Evolutionary conservation across 2,329 filamentous ascomycete species (phyloP).

Genomic region (Colletotrichum sublineola): DNA sequence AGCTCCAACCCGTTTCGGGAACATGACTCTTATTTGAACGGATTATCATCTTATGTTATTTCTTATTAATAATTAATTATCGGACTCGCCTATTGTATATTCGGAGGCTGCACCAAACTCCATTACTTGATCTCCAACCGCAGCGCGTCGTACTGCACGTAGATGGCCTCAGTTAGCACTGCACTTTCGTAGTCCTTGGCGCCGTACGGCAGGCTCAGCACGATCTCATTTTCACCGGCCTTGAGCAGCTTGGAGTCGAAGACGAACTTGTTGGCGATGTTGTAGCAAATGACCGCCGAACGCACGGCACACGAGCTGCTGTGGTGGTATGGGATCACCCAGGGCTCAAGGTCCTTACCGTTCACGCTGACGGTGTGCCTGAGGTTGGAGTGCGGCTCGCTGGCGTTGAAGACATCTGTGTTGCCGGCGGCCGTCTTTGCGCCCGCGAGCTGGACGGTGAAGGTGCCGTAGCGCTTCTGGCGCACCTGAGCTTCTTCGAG

Average conservation of each 20-base stretch:
- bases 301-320: slow-evolving; percentile 70
- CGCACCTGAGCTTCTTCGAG: slow-evolving; percentile 55
- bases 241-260: slow-evolving; percentile 63
- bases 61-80: slow-evolving; percentile 14
- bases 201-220: slow-evolving; percentile 68
- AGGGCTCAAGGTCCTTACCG: slow-evolving; percentile 57
- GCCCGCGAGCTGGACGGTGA: slow-evolving; percentile 73
- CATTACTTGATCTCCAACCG: slow-evolving; percentile 64
- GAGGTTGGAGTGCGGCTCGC: slow-evolving; percentile 64
- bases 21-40: background rate
- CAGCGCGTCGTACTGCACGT: slow-evolving; percentile 74
- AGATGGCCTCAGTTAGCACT: slow-evolving; percentile 63
- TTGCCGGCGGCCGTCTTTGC: slow-evolving; percentile 73
- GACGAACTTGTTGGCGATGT: slow-evolving; percentile 67
- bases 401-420: slow-evolving; percentile 67
- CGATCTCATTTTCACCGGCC: slow-evolving; percentile 64
- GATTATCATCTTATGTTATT: background rate
- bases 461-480: slow-evolving; percentile 62
- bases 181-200: slow-evolving; percentile 70
- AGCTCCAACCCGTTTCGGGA: background rate
- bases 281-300: slow-evolving; percentile 71
- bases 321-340: slow-evolving; percentile 69
- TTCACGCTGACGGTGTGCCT: slow-evolving; percentile 57
- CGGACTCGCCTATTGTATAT: background rate
- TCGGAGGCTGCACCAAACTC: background rate